phyloP scores from a whole-genome alignment of 2,329 filamentous ascomycete species.

The Trichoderma oligosporum region DNA sequence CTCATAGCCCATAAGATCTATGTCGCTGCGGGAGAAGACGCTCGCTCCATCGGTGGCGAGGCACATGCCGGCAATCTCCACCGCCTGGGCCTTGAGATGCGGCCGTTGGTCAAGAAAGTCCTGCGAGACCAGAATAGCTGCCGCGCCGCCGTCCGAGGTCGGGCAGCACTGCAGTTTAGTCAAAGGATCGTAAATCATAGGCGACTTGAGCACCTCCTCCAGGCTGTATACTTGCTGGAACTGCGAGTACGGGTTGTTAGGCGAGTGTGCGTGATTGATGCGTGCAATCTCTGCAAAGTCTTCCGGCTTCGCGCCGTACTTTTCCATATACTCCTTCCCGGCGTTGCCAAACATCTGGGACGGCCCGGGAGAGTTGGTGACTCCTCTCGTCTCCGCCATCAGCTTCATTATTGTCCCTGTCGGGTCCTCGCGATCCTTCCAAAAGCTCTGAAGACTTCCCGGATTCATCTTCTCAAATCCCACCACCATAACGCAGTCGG shows the following conservation, averaged over 20 bases:
- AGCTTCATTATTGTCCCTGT: conserved; percentile 68
- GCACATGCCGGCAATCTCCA: conserved; percentile 83
- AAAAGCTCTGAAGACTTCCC: conserved; percentile 78
- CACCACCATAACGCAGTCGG: conserved; percentile 85
- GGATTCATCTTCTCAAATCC: conserved; percentile 99
- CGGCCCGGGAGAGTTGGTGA: conserved; percentile 78
- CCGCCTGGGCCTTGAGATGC: conserved; percentile 75
- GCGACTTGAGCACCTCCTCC: conserved; percentile 71
- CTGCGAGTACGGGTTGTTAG: conserved; percentile 95
- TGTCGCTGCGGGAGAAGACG: conserved; percentile 74
- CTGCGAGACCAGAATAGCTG: conserved; percentile 84
- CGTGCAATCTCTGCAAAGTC: conserved; percentile 95
- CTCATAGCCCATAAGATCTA: conserved; percentile 84
- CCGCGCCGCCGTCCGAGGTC: conserved; percentile 87
- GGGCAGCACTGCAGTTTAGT: conserved; percentile 99
- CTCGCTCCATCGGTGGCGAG: conserved; percentile 78
- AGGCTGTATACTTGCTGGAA: conserved; percentile 89
- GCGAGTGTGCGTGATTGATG: conserved; percentile 88
- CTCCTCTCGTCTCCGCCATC: conserved; percentile 77
- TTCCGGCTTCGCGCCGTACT: conserved; percentile 76
- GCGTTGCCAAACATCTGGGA: conserved; percentile 97
- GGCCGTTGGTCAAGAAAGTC: conserved; percentile 81
- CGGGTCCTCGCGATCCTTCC: conserved; percentile 80
- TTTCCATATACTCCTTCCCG: conserved; percentile 91
- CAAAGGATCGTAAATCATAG: conserved; percentile 79